These are phyloP conservation scores for Ensete ventricosum DNA, from an alignment of 176 grass and related monocot genomes.

Conservation along the genomic window DNA sequence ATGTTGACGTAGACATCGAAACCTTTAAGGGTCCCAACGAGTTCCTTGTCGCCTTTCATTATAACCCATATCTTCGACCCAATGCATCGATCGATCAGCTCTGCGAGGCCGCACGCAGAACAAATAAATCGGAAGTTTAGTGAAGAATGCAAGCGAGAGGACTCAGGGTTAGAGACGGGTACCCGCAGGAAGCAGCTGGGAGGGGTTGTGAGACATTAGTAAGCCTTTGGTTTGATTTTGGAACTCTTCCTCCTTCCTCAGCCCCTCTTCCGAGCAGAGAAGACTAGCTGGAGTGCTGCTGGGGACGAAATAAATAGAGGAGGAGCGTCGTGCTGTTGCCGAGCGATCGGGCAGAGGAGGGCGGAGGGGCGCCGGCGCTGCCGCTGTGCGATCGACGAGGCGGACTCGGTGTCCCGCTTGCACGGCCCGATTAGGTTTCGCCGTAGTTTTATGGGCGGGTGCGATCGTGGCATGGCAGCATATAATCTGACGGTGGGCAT, in stretches of 20 bases:
- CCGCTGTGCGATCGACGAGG: not conserved
- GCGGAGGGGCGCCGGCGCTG: not conserved
- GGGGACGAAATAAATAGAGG: not conserved
- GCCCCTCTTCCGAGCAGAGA: not conserved
- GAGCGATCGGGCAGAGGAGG: not conserved
- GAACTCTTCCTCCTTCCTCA: not conserved
- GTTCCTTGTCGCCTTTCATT: conserved; percentile 99
- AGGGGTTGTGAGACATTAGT: conserved; percentile 45
- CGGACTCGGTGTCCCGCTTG: not conserved
- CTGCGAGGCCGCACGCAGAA: conserved; percentile 16
- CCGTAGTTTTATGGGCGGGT: not conserved
- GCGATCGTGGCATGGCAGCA: not conserved
- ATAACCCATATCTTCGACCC: conserved; percentile 99
- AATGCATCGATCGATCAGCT: conserved; percentile 95
- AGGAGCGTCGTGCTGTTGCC: not conserved
- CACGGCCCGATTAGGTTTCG: not conserved
- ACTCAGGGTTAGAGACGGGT: not conserved
- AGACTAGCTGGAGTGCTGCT: not conserved
- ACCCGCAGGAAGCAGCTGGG: conserved; percentile 95
- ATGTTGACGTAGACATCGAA: conserved; percentile 99
- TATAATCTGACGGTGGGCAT: not conserved
- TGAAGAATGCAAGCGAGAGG: not conserved
- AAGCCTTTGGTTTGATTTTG: not conserved
- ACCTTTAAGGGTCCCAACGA: conserved; percentile 82
- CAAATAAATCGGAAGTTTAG: not conserved